Base-by-base conservation (phyloP, 1,284 basidiomycete species). In the Cronartium ribicola region DNA sequence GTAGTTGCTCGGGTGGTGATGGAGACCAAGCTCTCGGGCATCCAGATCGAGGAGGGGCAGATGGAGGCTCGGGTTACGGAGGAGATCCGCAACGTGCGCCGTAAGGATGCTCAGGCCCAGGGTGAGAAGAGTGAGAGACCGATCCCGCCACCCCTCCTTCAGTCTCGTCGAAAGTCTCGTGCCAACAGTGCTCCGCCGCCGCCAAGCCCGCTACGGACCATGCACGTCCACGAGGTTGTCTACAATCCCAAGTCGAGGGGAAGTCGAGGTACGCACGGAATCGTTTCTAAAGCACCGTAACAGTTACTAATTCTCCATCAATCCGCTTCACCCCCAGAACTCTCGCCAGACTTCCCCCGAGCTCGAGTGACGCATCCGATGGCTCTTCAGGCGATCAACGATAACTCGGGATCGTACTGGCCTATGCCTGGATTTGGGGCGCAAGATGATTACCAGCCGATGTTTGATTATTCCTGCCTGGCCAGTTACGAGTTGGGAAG, bases 231-330 rank as follows among this genome's bases (percentile, higher is more conserved):
- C 44, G 69, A 72, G 14, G 62, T 65, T 5, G 69, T 72, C 46
- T 72, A 72, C 29, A 72, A 72, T 57, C 69, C 69, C 7, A 72
- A 72, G 51, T 40, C 69, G n/a, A 72, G 69, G 44, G 69, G 69
- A 51, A 72, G 43, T 48, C 69, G 69, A 72, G 69, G 69, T 72
- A 17, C 51, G 61, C 11, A 17, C 29, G 46, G 37, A 44, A 3
- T 57, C 59, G 29, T n/a, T 29, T 41, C 46, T 59, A 14, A 51
- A n/a, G 39, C 4, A 37, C 20, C 14, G 0, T 39, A 20, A 6
- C 11, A 29, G 20, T 62, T 13, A n/a, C 14, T 17, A 14, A 57
- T 10, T 57, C 51, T 36, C n/a, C 44, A 51, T 72, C 39, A 43
- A 63, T 36, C 22, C 51, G 17, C 17, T 14, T 10, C 17, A 41